Evolutionary conservation across 768 basidiomycete genomes (phyloP), one percentile per base, ranked within the genome.

Genomic region (Stropharia rugosoannulata): DNA sequence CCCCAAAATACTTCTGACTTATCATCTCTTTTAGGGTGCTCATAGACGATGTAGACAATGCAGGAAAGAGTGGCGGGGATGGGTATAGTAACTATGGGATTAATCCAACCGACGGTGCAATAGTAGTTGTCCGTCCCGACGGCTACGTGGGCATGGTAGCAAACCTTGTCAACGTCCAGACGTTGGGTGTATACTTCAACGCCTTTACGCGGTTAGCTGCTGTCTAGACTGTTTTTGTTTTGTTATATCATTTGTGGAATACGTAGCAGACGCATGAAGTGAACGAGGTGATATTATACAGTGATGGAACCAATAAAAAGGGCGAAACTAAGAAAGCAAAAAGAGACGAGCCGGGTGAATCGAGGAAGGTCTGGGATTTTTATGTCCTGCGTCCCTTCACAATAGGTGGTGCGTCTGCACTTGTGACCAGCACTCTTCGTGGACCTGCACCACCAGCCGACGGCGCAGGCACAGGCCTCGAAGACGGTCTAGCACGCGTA

Each of bases 371-470:
- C 13, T 39, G n/a, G 49, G n/a, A n/a, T 27, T n/a, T n/a, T n/a
- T 19, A 49, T 6, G 6, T 29, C 40, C 63, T 78, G 78, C 84
- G 78, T 0, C 75, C 74, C 35, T 77, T 80, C 10, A 69, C 68
- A 39, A 74, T 68, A 5, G 76, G 68, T 4, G 83, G 83, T 4
- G 86, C 87, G 53, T 87, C 85, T 1, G 78, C 77, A 59, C 86
- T 88, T 58, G 83, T 81, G n/a, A 88, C 71, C 4, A 79, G 84
- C 22, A 90, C 87, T 54, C 87, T 75, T 61, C 87, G 74, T 4
- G 88, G 80, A 5, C 86, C 87, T 27, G 75, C 76, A 56, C 68
- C 74, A 18, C 53, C 54, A 15, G 59, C 56, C 11, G 62, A 68
- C 61, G 73, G 70, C n/a, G 71, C 35, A 41, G 47, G 70, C n/a